phyloP scores from a whole-genome alignment of 371 early-diverging fungal species.

The Mucor indicus region DNA sequence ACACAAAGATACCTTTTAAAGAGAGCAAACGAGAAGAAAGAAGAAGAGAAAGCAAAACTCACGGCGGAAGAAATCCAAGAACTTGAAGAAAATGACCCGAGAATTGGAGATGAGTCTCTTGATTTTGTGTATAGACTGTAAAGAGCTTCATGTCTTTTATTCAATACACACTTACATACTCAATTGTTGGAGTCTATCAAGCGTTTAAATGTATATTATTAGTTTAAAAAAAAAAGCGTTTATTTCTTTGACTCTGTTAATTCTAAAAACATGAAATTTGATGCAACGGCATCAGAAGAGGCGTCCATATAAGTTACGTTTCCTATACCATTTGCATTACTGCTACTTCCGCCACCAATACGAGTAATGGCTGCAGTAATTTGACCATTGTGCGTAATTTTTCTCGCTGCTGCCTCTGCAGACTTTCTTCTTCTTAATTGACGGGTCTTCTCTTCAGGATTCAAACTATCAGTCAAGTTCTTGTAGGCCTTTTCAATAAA shows the following conservation, averaged over 20 bases:
- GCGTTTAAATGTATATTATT: no score
- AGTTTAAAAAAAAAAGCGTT: no score
- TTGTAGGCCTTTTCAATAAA: slow-evolving; percentile 43
- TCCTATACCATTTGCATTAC: no score
- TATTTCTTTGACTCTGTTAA: slow-evolving; percentile 5
- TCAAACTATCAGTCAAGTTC: neutral
- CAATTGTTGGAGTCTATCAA: neutral
- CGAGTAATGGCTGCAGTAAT: slow-evolving; percentile 20
- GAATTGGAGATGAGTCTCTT: slow-evolving; percentile 30
- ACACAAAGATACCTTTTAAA: slow-evolving; percentile 26
- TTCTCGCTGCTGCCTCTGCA: slow-evolving; percentile 22
- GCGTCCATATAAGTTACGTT: neutral
- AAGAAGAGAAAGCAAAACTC: slow-evolving; percentile 1
- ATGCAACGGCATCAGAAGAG: no score
- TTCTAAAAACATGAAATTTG: neutral
- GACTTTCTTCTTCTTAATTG: slow-evolving; percentile 12
- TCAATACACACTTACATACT: neutral
- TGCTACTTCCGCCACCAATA: slow-evolving; percentile 3
- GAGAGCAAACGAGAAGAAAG: slow-evolving; percentile 18
- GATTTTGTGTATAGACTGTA: slow-evolving; percentile 29
- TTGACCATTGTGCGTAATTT: slow-evolving; percentile 16
- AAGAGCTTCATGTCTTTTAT: neutral
- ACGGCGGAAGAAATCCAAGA: slow-evolving; percentile 9
- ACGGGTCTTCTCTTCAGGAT: slow-evolving; percentile 11
- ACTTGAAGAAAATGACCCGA: neutral